Evolutionary conservation across 164 flowering plant species (phyloP), one percentile per base, ranked within the genome.

Genomic region (Cinnamomum chago): DNA sequence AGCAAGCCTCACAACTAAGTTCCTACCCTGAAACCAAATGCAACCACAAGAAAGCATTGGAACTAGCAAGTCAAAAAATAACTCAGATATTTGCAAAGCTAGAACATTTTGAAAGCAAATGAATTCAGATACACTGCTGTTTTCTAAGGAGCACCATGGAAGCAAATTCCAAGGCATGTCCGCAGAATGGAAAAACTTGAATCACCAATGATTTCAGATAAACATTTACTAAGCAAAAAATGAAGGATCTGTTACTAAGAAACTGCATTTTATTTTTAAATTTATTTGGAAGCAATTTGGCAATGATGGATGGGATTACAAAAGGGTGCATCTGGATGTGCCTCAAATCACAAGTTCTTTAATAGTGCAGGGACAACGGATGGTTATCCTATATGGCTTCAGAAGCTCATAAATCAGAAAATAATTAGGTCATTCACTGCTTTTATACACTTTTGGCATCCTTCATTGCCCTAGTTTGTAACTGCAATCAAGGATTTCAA

Each of bases 1-100:
- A 9, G 93, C 93, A 72, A 85, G 85, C 76, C 87, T 90, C 76
- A 88, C 90, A 17, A 84, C 85, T 35, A 90, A 58, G 55, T 78
- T 85, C 75, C 89, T 79, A 28, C 90, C 93, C 93, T 90, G 85
- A 67, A 80, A 78, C 18, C 74, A 79, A 73, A 75, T 50, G 77
- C 33, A 47, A 50, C 30, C 40, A 15, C 2, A 13, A 33, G 51
- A 28, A 5, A 20, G 30, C 52, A 47, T 17, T 33, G 50, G 47
- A 40, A 68, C 9, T 68, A 14, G 17, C 50, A 22, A 22, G 30
- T n/a, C n/a, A 5, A 5, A 17, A 68, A 68, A 33, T 47, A 33
- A 55, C 70, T 20, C 70, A 22, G 22, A 47, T 40, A 17, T 68
- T 68, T 35, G 22, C 47, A 33, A 9, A 33, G 22, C 23, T 17